These are phyloP conservation scores for Penicillium sp. DNA, from an alignment of 2,329 filamentous ascomycete species.

Conservation along the genomic window DNA sequence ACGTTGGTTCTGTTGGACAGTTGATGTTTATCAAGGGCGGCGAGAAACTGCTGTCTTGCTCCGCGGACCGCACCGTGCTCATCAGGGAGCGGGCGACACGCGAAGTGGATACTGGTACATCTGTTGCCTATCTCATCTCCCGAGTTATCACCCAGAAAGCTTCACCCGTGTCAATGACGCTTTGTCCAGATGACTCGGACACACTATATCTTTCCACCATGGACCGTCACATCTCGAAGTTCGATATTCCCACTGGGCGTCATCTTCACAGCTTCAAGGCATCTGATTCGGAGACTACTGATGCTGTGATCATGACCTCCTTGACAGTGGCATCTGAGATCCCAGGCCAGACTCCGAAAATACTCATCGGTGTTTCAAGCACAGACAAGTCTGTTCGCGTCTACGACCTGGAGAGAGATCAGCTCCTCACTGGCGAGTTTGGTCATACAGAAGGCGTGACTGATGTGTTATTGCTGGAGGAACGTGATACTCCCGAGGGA, in stretches of 20 bases:
- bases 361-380: constrained; percentile 83
- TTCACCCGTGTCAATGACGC: constrained; percentile 78
- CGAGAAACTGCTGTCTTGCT: constrained; percentile 73
- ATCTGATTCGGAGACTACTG: constrained; percentile 71
- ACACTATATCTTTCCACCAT: constrained; percentile 58
- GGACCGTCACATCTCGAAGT: constrained; percentile 58
- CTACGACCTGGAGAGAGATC: constrained; percentile 74
- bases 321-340: constrained; percentile 58
- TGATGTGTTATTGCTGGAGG: constrained; percentile 68
- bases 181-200: constrained; percentile 59
- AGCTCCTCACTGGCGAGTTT: constrained; percentile 82
- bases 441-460: constrained; percentile 93
- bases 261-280: constrained; percentile 73
- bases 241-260: constrained; percentile 64
- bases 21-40: constrained; percentile 71
- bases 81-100: constrained; percentile 73
- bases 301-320: constrained; percentile 78
- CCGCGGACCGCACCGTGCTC: constrained; percentile 80
- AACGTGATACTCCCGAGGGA: constrained; percentile 37
- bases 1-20: constrained; percentile 77
- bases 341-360: constrained; percentile 55
- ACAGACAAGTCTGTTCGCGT: constrained; percentile 93
- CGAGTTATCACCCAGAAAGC: constrained; percentile 78
- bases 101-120: constrained; percentile 52
- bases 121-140: constrained; percentile 71